Evolutionary conservation across 2,329 filamentous ascomycete species (phyloP).

Genomic region (Neonectria punicea): DNA sequence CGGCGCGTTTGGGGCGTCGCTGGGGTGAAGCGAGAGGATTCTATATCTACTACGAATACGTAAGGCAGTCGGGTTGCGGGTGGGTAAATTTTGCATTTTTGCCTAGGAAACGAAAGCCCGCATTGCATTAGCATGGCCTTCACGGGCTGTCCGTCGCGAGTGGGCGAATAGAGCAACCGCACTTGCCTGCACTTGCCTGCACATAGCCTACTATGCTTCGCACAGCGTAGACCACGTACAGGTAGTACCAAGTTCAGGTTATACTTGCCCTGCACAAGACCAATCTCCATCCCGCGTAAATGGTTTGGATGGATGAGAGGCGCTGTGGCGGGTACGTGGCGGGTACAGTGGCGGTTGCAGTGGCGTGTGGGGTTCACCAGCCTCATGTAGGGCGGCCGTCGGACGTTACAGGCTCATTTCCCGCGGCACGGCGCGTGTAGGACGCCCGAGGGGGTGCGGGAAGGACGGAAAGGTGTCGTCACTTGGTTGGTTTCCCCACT

Average conservation of each 20-base stretch:
- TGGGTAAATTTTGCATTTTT: conserved; percentile 7
- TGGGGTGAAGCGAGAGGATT: conserved; percentile 38
- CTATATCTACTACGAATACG: not conserved
- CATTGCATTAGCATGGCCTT: conserved; percentile 34
- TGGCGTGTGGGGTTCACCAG: conserved; percentile 33
- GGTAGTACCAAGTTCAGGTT: not conserved
- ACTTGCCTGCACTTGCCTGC: not conserved
- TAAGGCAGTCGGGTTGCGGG: not conserved
- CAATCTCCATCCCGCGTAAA: conserved; percentile 18
- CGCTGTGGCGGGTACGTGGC: conserved; percentile 24
- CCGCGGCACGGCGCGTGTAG: conserved; percentile 15
- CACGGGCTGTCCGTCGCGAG: conserved; percentile 22
- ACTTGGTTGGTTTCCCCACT: conserved; percentile 30
- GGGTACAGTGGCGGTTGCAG: conserved; percentile 17
- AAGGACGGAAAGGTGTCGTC: conserved; percentile 30
- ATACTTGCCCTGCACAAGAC: conserved; percentile 28
- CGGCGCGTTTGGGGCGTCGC: conserved; percentile 30
- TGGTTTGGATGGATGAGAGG: conserved; percentile 18
- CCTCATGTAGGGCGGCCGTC: conserved; percentile 29
- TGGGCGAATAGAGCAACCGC: conserved; percentile 12
- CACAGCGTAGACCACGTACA: not conserved
- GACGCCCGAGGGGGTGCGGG: conserved; percentile 9
- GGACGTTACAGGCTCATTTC: conserved; percentile 41
- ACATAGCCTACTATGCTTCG: not conserved
- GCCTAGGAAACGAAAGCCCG: conserved; percentile 12